Base-by-base conservation (phyloP, 495 filamentous ascomycete genomes). In the Polyplosphaeria fusca region DNA sequence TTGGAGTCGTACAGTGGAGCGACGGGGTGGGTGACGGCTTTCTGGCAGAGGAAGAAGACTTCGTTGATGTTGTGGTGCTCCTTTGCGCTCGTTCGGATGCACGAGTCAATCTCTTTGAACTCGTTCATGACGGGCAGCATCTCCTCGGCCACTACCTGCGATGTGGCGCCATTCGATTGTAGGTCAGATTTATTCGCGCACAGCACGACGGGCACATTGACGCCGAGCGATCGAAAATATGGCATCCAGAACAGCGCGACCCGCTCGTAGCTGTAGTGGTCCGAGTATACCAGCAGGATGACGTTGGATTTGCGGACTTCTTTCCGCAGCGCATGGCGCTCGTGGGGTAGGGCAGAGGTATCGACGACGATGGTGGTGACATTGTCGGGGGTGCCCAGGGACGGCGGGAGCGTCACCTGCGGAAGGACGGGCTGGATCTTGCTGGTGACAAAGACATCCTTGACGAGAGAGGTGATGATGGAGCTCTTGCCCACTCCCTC, bases 61-160 rank as follows among this genome's bases (percentile, higher is more conserved):
- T 98, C 92, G 64, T 95, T 95, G 58, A 97, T 86, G 73, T 98
- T 98, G 53, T 87, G 85, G 63, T 95, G 88, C 67, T 98, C 91
- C 60, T 90, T 84, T 20, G 94, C 93, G 70, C 92, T 97, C 1
- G 91, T 89, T 44, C 93, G 82, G 68, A 98, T 96, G 70, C 93
- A 96, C 1, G 91, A 94, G 65, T 98, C 93, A 43, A 98, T 96
- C 72, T 98, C 93, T 54, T 96, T 93, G 77, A 97, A 98, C 71
- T 98, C 93, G 39, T 87, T 82, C 93, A 98, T 97, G 61, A 97
- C 84, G 2, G 93, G 94, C 46, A 98, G 76, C 94, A 98, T 98
- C 74, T 98, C 93, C 67, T 96, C 91, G 65, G 92, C 87, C 11
- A 95, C 79, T 12, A 96, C 86, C 68, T 94, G 86, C 0, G 86